Percentiles rank a stretch among this genome's conserved stretches.
Conservation (phyloP, 371 early-diverging fungal genomes). For the Chytridium lagenaria region DNA sequence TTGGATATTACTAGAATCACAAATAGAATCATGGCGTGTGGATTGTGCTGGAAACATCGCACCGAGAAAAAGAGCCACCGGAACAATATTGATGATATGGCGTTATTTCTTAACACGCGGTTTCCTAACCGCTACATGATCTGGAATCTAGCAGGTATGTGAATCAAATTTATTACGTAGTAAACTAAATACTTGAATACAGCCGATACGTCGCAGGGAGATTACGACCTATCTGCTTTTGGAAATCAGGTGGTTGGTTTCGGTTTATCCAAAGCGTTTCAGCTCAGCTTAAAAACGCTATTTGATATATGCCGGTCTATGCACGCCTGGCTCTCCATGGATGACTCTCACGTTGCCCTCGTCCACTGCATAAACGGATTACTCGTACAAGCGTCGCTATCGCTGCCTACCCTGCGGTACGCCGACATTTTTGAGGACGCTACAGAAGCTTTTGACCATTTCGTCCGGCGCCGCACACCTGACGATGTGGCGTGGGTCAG, state of each 20-base stretch:
- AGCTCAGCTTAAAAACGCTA: conserved; percentile 49
- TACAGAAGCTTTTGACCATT: conserved; percentile 56
- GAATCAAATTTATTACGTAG: no score
- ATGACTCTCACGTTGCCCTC: conserved; percentile 51
- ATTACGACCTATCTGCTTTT: conserved; percentile 50
- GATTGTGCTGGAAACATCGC: conserved; percentile 47
- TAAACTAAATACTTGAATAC: no score
- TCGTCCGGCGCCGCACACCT: conserved; percentile 44
- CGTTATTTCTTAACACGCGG: conserved; percentile 52
- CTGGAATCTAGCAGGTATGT: conserved; percentile 61
- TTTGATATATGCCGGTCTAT: conserved; percentile 57
- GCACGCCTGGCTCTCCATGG: conserved; percentile 55
- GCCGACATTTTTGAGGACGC: conserved; percentile 48
- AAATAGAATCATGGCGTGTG: conserved; percentile 52
- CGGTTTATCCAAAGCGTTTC: conserved; percentile 52
- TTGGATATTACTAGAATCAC: conserved; percentile 55
- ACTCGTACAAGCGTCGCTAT: conserved; percentile 51
- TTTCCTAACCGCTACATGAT: conserved; percentile 56
- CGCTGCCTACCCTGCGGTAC: conserved; percentile 53
- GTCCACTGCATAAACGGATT: conserved; percentile 60
- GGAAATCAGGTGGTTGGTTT: conserved; percentile 51
- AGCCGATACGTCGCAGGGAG: conserved; percentile 52
- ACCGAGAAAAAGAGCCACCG: conserved; percentile 42
- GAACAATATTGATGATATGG: conserved; percentile 57
- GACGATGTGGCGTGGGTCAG: conserved; percentile 46